These are phyloP conservation scores for Inga laurina DNA, from an alignment of 306 rosid species.

Conservation along the genomic window DNA sequence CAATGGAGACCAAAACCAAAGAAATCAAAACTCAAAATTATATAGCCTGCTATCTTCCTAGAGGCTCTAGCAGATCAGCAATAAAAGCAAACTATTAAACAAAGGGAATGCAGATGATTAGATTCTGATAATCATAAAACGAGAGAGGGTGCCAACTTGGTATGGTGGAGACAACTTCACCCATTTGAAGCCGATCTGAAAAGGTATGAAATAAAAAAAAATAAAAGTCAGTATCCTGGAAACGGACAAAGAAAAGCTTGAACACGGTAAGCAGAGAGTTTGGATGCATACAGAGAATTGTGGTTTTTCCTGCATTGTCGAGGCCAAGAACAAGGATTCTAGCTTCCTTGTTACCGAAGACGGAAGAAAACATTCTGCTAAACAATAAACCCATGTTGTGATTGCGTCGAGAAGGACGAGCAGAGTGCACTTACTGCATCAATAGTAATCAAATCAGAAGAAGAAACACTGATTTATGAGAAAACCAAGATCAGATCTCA, in stretches of 20 bases:
- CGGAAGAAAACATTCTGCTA: conserved; percentile 81
- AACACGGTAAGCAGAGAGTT: neutral
- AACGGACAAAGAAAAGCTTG: neutral
- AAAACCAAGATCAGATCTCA: conserved; percentile 66
- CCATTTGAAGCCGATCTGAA: conserved; percentile 99
- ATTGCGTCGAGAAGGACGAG: conserved; percentile 29
- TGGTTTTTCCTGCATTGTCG: conserved; percentile 99
- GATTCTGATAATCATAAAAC: conserved; percentile 31
- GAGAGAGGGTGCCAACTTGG: conserved; percentile 83
- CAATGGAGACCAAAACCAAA: neutral
- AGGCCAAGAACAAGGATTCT: conserved; percentile 99
- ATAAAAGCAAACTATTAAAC: neutral
- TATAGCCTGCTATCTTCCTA: neutral
- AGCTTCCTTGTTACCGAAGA: conserved; percentile 96
- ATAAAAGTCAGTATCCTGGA: conserved; percentile 14
- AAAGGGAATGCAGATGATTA: conserved; percentile 1
- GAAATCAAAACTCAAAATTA: conserved; percentile 9
- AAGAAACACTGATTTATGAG: conserved; percentile 19
- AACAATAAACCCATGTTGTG: conserved; percentile 81
- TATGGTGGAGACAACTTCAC: conserved; percentile 98
- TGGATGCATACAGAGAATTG: conserved; percentile 75
- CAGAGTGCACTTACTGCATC: conserved; percentile 39
- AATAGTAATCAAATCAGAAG: conserved; percentile 31
- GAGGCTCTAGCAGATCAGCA: neutral
- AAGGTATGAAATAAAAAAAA: conserved; percentile 14